Percentiles rank a stretch among this genome's conserved stretches.
phyloP scores from a whole-genome alignment of 139 green algal genomes.

The Chlamydomonas schloesseri region DNA sequence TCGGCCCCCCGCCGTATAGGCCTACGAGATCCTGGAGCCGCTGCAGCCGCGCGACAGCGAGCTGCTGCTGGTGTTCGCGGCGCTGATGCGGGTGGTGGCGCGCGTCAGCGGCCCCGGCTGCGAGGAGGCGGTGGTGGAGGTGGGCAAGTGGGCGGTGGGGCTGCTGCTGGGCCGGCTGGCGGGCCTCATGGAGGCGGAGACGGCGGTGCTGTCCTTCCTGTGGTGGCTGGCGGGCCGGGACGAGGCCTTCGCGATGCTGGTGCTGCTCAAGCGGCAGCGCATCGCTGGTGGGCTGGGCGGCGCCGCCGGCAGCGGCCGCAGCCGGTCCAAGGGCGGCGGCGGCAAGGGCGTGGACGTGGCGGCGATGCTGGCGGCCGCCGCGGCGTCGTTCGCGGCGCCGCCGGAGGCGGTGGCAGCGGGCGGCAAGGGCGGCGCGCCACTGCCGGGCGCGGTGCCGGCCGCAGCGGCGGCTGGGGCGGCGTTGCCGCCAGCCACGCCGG shows the following conservation, averaged over 20 bases:
- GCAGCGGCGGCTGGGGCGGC: too few relatives aligned
- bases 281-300: not conserved
- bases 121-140: slow-evolving; percentile 40
- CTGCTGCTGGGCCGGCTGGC: slow-evolving; percentile 49
- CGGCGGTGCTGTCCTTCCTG: slow-evolving; percentile 48
- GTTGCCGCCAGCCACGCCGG: too few relatives aligned
- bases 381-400: not conserved
- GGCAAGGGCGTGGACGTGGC: not conserved
- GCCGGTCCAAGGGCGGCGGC: not conserved
- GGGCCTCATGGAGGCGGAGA: not conserved
- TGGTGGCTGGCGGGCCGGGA: slow-evolving; percentile 53
- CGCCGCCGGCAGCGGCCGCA: not conserved
- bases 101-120: slow-evolving; percentile 19
- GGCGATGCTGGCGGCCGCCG: slow-evolving; percentile 31
- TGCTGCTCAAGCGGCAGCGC: slow-evolving; percentile 49
- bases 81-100: slow-evolving; percentile 53
- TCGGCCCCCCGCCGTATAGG: too few relatives aligned
- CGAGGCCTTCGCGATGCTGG: slow-evolving; percentile 43
- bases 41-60: slow-evolving; percentile 60
- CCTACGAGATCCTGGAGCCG: slow-evolving; percentile 37
- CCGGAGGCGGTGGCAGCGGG: not conserved
- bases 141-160: slow-evolving; percentile 44
- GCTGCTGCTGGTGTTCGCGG: slow-evolving; percentile 60
- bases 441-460: too few relatives aligned
- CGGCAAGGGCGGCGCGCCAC: not conserved